Evolutionary conservation across 2,329 filamentous ascomycete genomes (phyloP), one percentile per base, ranked within the genome.

Genomic region (Thelonectria discophora): DNA sequence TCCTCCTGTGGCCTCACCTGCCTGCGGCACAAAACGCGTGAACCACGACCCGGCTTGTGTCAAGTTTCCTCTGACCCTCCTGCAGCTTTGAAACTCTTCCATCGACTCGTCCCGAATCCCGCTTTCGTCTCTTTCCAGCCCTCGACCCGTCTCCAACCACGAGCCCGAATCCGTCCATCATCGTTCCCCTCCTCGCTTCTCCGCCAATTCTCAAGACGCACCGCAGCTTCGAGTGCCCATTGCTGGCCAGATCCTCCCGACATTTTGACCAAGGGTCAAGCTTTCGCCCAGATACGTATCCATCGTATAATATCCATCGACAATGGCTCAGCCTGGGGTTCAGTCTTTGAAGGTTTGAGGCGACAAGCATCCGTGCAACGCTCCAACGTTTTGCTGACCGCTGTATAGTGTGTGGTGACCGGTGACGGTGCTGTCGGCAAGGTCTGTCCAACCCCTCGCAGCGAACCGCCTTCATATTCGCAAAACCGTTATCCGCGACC

Each of bases 361-460:
- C 50, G 57, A 45, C 47, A 62, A 48, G 27, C 51, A 64, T 65
- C 63, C 51, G 62, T 56, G 59, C 66, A 66, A 60, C 55, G 53
- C 57, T 55, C 53, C 24, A 54, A 72, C 30, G 30, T 70, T 68
- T 47, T 66, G 65, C 72, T 75, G 69, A 74, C 73, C 68, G 63
- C 66, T 67, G 68, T 70, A 63, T 72, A 97, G 93, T 99, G 95
- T 80, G 95, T 99, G 77, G 95, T 99, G 76, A 98, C 95, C 66
- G 95, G 95, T 82, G 95, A 99, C 80, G 95, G 95, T 92, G 95
- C 95, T 77, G 95, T 99, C 74, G 95, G 95, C 81, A 99, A 99
- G 88, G 94, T 97, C 61, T 53, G 74, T 64, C 55, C 62, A 61
- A 37, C 40, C 18, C 34, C 47, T 47, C 21, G 45, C 30, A 46